Conservation (phyloP, 371 early-diverging fungal genomes). For the Dinochytrium kinnereticum region DNA sequence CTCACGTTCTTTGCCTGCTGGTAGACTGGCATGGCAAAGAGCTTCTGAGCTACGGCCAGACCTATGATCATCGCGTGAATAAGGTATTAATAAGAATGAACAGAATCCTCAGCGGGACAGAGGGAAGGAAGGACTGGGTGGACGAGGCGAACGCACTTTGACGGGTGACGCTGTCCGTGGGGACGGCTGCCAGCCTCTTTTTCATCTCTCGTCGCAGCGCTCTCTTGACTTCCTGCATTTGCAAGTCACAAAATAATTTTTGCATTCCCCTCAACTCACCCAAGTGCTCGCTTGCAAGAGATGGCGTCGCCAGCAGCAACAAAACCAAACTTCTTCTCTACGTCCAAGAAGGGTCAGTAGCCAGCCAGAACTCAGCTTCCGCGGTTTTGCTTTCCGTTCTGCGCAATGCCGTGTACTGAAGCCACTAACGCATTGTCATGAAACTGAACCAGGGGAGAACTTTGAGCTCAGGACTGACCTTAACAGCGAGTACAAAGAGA, state of each 20-base stretch:
- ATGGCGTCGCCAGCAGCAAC: constrained; percentile 22
- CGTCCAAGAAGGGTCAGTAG: constrained; percentile 65
- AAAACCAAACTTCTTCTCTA: constrained; percentile 65
- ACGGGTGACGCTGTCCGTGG: neutral
- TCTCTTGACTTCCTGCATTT: constrained; percentile 6
- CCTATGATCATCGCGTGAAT: neutral
- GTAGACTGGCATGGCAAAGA: constrained; percentile 8
- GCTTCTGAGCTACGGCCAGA: neutral
- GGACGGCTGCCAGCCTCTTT: neutral
- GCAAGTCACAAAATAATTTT: neutral
- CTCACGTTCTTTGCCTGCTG: constrained; percentile 13
- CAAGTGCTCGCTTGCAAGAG: neutral
- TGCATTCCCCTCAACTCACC: neutral
- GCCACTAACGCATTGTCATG: neutral
- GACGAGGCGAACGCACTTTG: too few species aligned
- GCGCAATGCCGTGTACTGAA: neutral
- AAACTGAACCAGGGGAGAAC: constrained; percentile 80
- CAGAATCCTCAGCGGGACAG: neutral
- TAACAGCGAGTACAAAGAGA: constrained; percentile 93
- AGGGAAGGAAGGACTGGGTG: neutral
- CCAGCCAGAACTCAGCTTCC: neutral
- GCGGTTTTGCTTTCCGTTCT: neutral
- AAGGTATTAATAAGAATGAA: neutral
- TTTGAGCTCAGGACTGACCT: constrained; percentile 94
- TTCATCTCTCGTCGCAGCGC: neutral